Evolutionary conservation across 495 filamentous ascomycete species (phyloP).

Genomic region (Apiosordaria backusii): DNA sequence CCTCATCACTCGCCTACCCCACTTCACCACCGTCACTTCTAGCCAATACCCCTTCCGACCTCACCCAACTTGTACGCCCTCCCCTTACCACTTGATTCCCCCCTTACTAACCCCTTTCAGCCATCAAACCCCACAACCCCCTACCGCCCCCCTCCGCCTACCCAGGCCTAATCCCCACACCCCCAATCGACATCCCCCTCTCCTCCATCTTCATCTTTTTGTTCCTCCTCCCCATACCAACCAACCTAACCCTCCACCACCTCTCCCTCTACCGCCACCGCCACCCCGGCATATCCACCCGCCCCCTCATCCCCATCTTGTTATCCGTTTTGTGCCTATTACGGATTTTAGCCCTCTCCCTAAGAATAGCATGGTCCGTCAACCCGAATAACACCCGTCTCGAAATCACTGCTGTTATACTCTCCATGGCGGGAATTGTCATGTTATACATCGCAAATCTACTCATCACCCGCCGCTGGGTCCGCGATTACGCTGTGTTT

Average conservation of each 20-base stretch:
- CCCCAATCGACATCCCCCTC: constrained; percentile 57
- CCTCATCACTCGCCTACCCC: not conserved
- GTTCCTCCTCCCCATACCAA: constrained; percentile 51
- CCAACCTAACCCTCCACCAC: constrained; percentile 49
- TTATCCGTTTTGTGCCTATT: not conserved
- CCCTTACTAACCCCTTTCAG: not conserved
- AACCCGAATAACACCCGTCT: not conserved
- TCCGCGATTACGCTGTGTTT: not conserved
- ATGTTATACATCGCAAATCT: not conserved
- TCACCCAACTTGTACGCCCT: not conserved
- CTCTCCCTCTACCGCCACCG: not conserved
- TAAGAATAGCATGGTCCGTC: not conserved
- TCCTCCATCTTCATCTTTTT: constrained; percentile 59
- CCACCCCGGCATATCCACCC: not conserved
- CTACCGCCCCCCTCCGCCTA: constrained; percentile 1
- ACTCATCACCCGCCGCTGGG: not conserved
- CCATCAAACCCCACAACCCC: not conserved
- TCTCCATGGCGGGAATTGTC: not conserved
- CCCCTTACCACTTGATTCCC: not conserved
- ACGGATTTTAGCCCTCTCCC: not conserved
- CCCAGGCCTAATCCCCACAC: constrained; percentile 11
- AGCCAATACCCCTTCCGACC: not conserved
- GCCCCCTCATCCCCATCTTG: not conserved
- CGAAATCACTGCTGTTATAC: not conserved
- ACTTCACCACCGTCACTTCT: not conserved